Evolutionary conservation across 176 grass and related monocot species (phyloP), one percentile per base, ranked within the genome.

Genomic region (Phoenix roebelenii): DNA sequence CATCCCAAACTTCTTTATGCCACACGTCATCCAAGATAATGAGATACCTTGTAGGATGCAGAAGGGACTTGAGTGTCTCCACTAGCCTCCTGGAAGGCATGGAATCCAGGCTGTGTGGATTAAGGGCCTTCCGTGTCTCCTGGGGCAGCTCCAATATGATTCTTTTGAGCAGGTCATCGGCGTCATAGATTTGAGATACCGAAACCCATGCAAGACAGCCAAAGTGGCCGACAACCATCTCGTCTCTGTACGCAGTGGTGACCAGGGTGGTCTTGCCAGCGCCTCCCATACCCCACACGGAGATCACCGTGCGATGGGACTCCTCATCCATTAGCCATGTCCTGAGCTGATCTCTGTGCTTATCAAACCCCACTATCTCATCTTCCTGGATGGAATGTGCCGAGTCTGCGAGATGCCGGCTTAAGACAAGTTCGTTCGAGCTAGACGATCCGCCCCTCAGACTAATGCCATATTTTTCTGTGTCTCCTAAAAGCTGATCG

Each of bases 211-310:
- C 76, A 26, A 57, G 49, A 2, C 72, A 79, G 19, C 79, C 66
- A 15, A 79, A 84, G 52, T 52, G 49, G 23, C 3, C 7, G 50
- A 50, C 63, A 6, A 57, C 68, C 3, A 19, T 52, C 4, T 50
- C 50, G 26, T 51, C 26, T 49, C 57, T 84, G 71, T 30, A 74
- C 15, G 74, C 19, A 2, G 17, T 65, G 15, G 58, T 77, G 25
- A 64, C 71, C 2, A 83, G 68, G 26, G 79, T 76, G 3, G 79
- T 82, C 61, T 82, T 82, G 22, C 79, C 79, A 55, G 76, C 66
- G 1, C 73, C 79, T 25, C 79, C 73, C 67, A 66, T 82, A 5
- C 67, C 79, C 55, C 39, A 63, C 7, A 82, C 74, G 0, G 74
- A 1, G 7, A 77, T 7, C 58, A 77, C 16, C 19, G 35, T 39